Evolutionary conservation across 805 yeast genomes (phyloP).

Genomic region (Candida yuanshanica): DNA sequence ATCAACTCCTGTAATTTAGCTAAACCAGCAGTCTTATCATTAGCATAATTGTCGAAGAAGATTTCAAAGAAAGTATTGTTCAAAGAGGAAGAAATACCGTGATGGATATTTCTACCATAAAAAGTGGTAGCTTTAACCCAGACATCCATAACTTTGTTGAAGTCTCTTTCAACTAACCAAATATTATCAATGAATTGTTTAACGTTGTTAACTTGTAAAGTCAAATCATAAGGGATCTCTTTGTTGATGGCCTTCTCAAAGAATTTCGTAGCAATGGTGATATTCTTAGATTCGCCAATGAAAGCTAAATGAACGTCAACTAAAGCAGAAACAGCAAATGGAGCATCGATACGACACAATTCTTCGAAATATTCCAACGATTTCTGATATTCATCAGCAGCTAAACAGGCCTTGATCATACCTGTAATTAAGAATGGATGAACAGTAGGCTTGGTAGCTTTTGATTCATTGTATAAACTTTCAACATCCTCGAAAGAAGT

Average conservation of each 20-base stretch:
- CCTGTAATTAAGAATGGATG: conserved; percentile 54
- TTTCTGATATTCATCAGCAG: conserved; percentile 56
- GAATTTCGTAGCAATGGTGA: conserved; percentile 64
- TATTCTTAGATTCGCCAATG: conserved; percentile 71
- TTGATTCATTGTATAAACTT: conserved; percentile 44
- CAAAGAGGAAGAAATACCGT: conserved; percentile 66
- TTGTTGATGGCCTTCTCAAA: conserved; percentile 65
- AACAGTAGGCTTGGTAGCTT: conserved; percentile 22
- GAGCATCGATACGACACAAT: conserved; percentile 45
- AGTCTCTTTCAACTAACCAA: conserved; percentile 49
- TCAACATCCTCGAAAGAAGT: conserved; percentile 58
- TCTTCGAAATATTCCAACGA: conserved; percentile 62
- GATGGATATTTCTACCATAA: conserved; percentile 53
- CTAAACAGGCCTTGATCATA: conserved; percentile 67
- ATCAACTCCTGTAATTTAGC: conserved; percentile 51
- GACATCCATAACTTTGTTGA: conserved; percentile 50
- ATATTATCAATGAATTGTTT: conserved; percentile 58
- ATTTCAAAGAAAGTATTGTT: conserved; percentile 64
- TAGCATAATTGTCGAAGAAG: conserved; percentile 53
- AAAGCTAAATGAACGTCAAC: conserved; percentile 73
- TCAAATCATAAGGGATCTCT: conserved; percentile 68
- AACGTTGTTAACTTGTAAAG: conserved; percentile 68
- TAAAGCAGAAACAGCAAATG: conserved; percentile 42
- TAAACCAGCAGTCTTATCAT: conserved; percentile 49
- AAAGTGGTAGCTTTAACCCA: conserved; percentile 59